Evolutionary conservation across 495 filamentous ascomycete species (phyloP).

Genomic region (Lentithecium fluviatile): DNA sequence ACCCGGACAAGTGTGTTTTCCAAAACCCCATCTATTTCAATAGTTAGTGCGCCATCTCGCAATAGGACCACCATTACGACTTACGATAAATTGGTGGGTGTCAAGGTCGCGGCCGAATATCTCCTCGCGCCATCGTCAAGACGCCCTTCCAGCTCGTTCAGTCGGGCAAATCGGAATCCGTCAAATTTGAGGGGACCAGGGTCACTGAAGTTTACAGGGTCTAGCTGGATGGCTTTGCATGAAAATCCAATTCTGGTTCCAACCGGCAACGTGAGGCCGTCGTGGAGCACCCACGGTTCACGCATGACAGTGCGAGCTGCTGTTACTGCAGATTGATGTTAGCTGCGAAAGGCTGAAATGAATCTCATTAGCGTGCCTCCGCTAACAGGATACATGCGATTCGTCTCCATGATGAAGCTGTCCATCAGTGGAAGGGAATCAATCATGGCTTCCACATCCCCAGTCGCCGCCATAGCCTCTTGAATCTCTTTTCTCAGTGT

Average conservation of each 20-base stretch:
- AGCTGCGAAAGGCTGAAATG: background rate
- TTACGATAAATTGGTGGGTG: background rate
- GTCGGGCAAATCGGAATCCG: background rate
- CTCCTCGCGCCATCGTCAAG: background rate
- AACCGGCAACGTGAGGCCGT: background rate
- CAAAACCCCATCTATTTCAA: background rate
- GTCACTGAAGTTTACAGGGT: background rate
- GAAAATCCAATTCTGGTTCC: background rate
- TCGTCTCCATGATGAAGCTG: background rate
- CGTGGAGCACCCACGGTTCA: background rate
- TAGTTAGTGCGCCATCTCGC: background rate
- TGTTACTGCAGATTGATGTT: background rate
- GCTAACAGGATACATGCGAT: background rate
- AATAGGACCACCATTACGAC: background rate
- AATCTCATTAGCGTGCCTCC: background rate
- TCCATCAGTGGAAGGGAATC: background rate
- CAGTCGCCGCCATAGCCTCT: background rate
- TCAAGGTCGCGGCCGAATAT: background rate
- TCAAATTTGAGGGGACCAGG: background rate
- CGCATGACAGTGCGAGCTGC: background rate
- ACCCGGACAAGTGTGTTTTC: background rate
- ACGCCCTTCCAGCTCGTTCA: background rate
- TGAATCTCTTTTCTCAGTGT: background rate
- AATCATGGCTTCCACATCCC: background rate
- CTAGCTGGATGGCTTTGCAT: background rate